phyloP scores from a whole-genome alignment of 306 rosid genomes.

The Prunus mira region DNA sequence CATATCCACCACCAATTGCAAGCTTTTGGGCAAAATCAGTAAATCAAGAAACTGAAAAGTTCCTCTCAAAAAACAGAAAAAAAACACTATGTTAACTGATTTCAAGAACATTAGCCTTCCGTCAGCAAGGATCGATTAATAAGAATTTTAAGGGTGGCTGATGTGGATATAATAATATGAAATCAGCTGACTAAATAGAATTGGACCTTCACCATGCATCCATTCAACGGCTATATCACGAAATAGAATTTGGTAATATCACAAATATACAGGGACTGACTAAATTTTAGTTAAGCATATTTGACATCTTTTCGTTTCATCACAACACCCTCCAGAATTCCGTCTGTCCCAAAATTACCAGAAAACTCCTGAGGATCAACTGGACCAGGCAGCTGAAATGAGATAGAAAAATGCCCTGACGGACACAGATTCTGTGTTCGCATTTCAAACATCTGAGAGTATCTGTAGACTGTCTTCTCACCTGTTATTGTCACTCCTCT shows the following conservation, averaged over 20 bases:
- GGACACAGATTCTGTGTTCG: conserved; percentile 41
- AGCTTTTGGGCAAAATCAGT: no score
- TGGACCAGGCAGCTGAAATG: conserved; percentile 43
- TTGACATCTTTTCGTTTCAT: conserved; percentile 22
- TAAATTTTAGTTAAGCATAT: background rate
- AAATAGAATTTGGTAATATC: background rate
- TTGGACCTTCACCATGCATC: background rate
- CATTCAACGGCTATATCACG: background rate
- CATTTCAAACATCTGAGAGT: conserved; percentile 40
- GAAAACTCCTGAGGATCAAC: conserved; percentile 34
- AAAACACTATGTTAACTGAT: no score
- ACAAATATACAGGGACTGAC: background rate
- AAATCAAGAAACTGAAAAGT: no score
- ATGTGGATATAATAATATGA: background rate
- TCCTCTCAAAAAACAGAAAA: no score
- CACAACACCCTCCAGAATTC: conserved; percentile 39
- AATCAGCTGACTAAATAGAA: background rate
- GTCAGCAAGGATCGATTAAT: no score
- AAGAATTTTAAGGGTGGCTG: no score
- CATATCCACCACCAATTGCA: no score
- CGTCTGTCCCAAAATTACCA: conserved; percentile 36
- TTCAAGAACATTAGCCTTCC: no score
- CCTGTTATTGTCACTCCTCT: conserved; percentile 37
- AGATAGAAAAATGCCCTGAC: conserved; percentile 38
- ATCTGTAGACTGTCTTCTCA: conserved; percentile 35